phyloP scores from a whole-genome alignment of 148 eudicot genomes.

The Rhododendron mucronatum region DNA sequence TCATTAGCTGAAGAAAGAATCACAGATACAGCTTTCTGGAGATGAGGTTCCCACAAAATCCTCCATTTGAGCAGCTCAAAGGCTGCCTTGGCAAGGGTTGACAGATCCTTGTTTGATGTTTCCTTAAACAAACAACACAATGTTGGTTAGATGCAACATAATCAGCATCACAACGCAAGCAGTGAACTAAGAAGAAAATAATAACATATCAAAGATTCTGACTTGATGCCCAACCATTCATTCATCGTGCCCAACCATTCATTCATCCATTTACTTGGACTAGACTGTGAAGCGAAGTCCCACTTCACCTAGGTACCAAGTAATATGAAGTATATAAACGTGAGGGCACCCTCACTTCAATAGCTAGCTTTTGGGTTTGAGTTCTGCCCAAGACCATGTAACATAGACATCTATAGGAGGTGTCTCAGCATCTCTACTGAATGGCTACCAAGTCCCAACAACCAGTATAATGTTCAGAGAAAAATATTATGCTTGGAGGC shows the following conservation, averaged over 20 bases:
- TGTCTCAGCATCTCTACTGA: not conserved
- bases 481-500: not conserved
- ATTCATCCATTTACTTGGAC: not conserved
- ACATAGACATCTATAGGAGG: not conserved
- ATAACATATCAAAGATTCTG: not conserved
- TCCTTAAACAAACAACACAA: conserved; percentile 50
- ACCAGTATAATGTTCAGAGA: not conserved
- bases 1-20: conserved; percentile 74
- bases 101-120: conserved; percentile 87
- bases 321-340: too few species aligned
- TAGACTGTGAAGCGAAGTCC: not conserved
- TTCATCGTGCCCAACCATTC: not conserved
- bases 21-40: conserved; percentile 67
- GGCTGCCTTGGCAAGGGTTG: conserved; percentile 93
- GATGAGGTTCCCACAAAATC: conserved; percentile 60
- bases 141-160: not conserved
- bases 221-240: not conserved
- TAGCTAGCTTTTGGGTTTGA: not conserved
- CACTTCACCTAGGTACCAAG: too few species aligned
- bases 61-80: conserved; percentile 92
- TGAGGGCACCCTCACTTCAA: too few species aligned
- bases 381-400: not conserved
- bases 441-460: not conserved
- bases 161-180: not conserved
- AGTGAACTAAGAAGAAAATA: conserved; percentile 2